Percentiles rank a stretch among this genome's conserved stretches.
Evolutionary conservation across 2,329 filamentous ascomycete species (phyloP).

Genomic region (Ceratocystis albifundus): DNA sequence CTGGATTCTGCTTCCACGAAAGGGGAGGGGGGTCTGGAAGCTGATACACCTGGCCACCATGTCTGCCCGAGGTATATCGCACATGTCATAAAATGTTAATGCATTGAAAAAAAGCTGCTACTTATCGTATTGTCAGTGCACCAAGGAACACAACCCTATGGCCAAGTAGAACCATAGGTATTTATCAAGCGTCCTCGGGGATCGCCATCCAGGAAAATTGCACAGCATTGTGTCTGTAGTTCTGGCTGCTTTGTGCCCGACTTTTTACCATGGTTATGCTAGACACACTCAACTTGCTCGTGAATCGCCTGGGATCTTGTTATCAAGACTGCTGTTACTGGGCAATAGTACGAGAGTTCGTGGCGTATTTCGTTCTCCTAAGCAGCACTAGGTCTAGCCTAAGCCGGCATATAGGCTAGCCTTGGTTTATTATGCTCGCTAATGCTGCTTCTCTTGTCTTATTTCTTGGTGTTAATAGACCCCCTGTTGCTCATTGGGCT

Average conservation of each 20-base stretch:
- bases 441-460: conserved; percentile 2
- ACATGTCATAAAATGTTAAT: not conserved
- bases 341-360: not conserved
- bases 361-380: not conserved
- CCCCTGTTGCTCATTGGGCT: not conserved
- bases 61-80: not conserved
- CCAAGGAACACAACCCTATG: not conserved
- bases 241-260: not conserved
- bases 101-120: not conserved
- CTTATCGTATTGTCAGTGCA: not conserved
- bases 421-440: conserved; percentile 11
- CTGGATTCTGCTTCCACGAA: no score
- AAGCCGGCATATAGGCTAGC: conserved; percentile 3
- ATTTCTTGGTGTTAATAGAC: not conserved
- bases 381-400: not conserved
- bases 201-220: not conserved
- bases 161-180: not conserved
- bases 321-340: not conserved
- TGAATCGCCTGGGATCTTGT: no score
- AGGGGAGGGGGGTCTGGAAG: no score
- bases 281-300: no score
- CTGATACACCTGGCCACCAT: not conserved
- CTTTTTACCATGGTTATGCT: not conserved
- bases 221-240: not conserved
- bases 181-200: not conserved